Percentiles rank a stretch among this genome's conserved stretches.
Evolutionary conservation across 1,284 basidiomycete species (phyloP).

Genomic region (Cystobasidiaceae sp.): DNA sequence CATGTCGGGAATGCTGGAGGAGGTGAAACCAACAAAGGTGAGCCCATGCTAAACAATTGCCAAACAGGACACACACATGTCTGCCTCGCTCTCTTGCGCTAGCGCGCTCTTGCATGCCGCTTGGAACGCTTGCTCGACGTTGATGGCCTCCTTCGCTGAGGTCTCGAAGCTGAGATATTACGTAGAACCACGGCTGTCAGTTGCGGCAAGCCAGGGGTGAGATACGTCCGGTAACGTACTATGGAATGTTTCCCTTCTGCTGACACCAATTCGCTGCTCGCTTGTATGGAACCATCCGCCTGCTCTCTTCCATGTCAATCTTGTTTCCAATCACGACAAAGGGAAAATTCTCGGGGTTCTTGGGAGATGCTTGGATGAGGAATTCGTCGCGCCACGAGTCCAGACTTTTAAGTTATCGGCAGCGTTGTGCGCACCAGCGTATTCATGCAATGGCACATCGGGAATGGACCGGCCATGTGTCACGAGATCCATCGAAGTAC

Average conservation of each 20-base stretch:
- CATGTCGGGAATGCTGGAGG: slow-evolving; percentile 85
- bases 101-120: slow-evolving; percentile 98
- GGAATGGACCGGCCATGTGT: neutral
- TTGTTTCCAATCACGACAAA: slow-evolving; percentile 99
- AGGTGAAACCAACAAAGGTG: neutral
- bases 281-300: slow-evolving; percentile 98
- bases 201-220: neutral
- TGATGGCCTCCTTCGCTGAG: slow-evolving; percentile 99
- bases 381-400: slow-evolving; percentile 98
- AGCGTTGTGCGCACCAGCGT: neutral
- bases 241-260: slow-evolving; percentile 98
- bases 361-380: slow-evolving; percentile 93
- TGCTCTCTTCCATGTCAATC: slow-evolving; percentile 99
- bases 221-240: slow-evolving; percentile 45
- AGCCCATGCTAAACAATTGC: neutral
- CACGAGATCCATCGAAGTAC: neutral
- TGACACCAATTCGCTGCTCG: slow-evolving; percentile 99
- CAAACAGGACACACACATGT: slow-evolving; percentile 60
- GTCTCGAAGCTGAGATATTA: slow-evolving; percentile 70
- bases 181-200: neutral
- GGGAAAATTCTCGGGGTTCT: slow-evolving; percentile 98
- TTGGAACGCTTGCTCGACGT: slow-evolving; percentile 99
- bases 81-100: slow-evolving; percentile 93
- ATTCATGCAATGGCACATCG: neutral
- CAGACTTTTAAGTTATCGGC: slow-evolving; percentile 52